Evolutionary conservation across 768 basidiomycete species (phyloP).

Genomic region (Tricholoma matsutake): DNA sequence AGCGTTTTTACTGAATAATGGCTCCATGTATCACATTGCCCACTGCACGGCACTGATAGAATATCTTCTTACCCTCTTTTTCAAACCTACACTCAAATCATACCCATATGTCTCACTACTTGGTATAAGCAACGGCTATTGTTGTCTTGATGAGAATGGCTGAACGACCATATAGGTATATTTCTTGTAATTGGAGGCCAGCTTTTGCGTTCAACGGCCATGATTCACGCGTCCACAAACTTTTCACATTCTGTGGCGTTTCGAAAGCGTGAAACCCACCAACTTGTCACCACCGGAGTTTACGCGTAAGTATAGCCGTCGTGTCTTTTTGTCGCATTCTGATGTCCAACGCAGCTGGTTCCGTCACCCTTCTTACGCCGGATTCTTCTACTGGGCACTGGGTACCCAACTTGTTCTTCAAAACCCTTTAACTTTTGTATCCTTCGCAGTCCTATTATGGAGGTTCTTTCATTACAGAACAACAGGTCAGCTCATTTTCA

Average conservation of each 20-base stretch:
- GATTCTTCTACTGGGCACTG: slow-evolving; percentile 97
- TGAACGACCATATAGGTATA: slow-evolving; percentile 47
- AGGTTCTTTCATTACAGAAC: slow-evolving; percentile 85
- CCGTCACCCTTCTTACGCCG: slow-evolving; percentile 94
- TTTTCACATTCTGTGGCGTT: slow-evolving; percentile 90
- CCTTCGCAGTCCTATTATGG: slow-evolving; percentile 72
- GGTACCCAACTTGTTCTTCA: slow-evolving; percentile 91
- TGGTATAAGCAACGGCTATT: slow-evolving; percentile 41
- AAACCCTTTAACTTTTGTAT: slow-evolving; percentile 71
- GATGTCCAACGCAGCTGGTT: slow-evolving; percentile 52
- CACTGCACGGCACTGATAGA: slow-evolving; percentile 77
- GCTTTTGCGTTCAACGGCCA: slow-evolving; percentile 79
- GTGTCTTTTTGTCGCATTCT: neutral
- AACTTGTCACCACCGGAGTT: slow-evolving; percentile 83
- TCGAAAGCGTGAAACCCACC: slow-evolving; percentile 68
- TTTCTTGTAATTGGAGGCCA: slow-evolving; percentile 68
- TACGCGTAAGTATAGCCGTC: slow-evolving; percentile 61
- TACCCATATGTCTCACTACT: slow-evolving; percentile 53
- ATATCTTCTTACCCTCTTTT: slow-evolving; percentile 69
- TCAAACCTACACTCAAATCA: slow-evolving; percentile 62
- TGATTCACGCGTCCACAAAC: slow-evolving; percentile 92
- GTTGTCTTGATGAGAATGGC: neutral
- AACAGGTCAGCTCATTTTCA: slow-evolving; percentile 49
- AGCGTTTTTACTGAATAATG: slow-evolving; percentile 96
- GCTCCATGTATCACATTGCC: slow-evolving; percentile 78